Base-by-base conservation (phyloP, 139 green algal genomes). In the Volvox africanus region DNA sequence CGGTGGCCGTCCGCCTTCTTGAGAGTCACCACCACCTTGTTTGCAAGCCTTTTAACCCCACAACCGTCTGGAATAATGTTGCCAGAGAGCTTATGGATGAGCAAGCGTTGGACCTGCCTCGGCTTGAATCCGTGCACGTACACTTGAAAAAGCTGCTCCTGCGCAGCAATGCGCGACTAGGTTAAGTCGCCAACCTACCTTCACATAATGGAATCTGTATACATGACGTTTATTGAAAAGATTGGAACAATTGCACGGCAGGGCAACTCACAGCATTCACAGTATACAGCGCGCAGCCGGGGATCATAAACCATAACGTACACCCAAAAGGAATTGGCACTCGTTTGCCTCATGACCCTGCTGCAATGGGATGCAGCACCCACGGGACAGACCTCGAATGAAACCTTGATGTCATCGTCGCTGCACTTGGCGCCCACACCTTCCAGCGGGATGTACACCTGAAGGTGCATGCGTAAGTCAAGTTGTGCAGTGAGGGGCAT, bases 381-480 rank as follows among this genome's bases (percentile, higher is more conserved):
- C 44, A 55, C 44, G 9, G 9, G 44, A 9, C 44, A 9, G 62
- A 88, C 68, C 82, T 79, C 32, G 82, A 79, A 80, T 19, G 21
- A 68, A 12, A 33, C 68, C 68, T 80, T 79, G 32, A 78, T 80
- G 61, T 77, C 82, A 61, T 76, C 82, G 19, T 76, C 81, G 37
- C n/a, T 87, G 68, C 82, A 88, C 12, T 61, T 65, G 9, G 82
- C 62, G 16, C 84, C 84, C 65, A 89, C 84, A 18, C 84, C 84
- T 26, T 82, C 84, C 84, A 89, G 67, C 35, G 84, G 84, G 26
- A 89, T 30, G 84, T 89, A 89, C 18, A 89, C 36, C 76, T 82
- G 76, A 19, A 61, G 30, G 3, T 24, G 30, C 32, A 11, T 61
- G 76, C 18, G 37, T 3, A 19, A 55, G 9, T 9, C 44, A 55